Conservation (phyloP, 768 basidiomycete genomes). For the Leucosporidium scottii region DNA sequence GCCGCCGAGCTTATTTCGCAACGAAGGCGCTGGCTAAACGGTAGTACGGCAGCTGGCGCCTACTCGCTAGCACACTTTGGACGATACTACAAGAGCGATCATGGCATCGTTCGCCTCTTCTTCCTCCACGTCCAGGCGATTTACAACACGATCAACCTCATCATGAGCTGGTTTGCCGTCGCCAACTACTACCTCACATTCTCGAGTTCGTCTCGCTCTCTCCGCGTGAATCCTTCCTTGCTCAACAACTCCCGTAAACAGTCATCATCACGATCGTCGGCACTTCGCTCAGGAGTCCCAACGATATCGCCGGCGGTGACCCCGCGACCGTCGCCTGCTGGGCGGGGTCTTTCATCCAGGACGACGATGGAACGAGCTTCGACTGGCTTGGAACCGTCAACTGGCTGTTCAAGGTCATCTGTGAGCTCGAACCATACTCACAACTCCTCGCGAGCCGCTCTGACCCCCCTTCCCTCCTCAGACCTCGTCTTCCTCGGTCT, state of each 20-base stretch:
- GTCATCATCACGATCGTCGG: constrained; percentile 31
- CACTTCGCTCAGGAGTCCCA: constrained; percentile 27
- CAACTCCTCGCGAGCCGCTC: no score
- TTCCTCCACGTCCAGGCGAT: constrained; percentile 91
- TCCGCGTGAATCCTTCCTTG: constrained; percentile 7
- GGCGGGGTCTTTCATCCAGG: constrained; percentile 33
- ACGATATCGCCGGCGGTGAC: constrained; percentile 24
- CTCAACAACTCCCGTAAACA: background rate
- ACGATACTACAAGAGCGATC: constrained; percentile 62
- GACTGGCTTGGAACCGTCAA: constrained; percentile 33
- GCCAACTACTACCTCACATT: constrained; percentile 36
- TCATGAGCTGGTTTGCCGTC: constrained; percentile 80
- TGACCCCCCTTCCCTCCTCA: background rate
- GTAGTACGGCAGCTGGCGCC: constrained; percentile 61
- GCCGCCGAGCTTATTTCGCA: constrained; percentile 89
- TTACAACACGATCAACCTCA: constrained; percentile 72
- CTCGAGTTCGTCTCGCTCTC: constrained; percentile 6
- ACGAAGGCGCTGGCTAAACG: constrained; percentile 92
- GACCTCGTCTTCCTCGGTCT: constrained; percentile 51
- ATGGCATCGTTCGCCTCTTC: constrained; percentile 87
- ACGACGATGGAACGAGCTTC: constrained; percentile 16
- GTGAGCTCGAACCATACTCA: background rate
- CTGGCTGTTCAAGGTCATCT: constrained; percentile 36
- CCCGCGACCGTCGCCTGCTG: constrained; percentile 32
- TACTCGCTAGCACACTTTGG: constrained; percentile 79